A percentile compares a stretch with the other conserved stretches of the same genome.
These are phyloP conservation scores for Ogataea naganishii DNA, from an alignment of 805 yeast genomes.

Conservation along the genomic window DNA sequence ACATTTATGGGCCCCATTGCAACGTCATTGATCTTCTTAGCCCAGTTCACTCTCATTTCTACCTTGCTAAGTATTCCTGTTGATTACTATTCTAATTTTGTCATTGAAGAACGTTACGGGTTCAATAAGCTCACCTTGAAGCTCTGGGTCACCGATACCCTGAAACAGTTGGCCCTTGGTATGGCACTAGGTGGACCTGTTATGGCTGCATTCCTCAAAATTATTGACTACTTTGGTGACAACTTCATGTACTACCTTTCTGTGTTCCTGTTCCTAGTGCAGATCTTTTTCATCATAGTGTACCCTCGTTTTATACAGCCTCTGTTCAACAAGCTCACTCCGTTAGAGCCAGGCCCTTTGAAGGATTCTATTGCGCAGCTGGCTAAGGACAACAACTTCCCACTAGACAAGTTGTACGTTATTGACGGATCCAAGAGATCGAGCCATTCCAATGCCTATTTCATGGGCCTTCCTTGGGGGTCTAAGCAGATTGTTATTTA, in stretches of 20 bases:
- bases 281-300: slow-evolving; percentile 64
- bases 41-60: slow-evolving; percentile 39
- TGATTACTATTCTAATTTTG: slow-evolving; percentile 71
- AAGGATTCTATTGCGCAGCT: slow-evolving; percentile 72
- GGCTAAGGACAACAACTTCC: slow-evolving; percentile 72
- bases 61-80: slow-evolving; percentile 57
- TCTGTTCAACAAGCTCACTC: slow-evolving; percentile 82
- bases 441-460: slow-evolving; percentile 94
- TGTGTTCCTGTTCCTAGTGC: slow-evolving; percentile 60
- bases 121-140: slow-evolving; percentile 77
- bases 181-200: slow-evolving; percentile 63
- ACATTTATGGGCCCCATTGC: slow-evolving; percentile 48
- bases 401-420: slow-evolving; percentile 76
- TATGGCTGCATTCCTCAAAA: slow-evolving; percentile 66
- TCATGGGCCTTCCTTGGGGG: slow-evolving; percentile 90
- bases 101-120: slow-evolving; percentile 86
- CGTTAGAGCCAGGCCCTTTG: slow-evolving; percentile 85
- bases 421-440: slow-evolving; percentile 97
- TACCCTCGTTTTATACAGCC: slow-evolving; percentile 88
- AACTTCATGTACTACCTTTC: slow-evolving; percentile 76
- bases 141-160: slow-evolving; percentile 64
- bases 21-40: slow-evolving; percentile 61
- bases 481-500: slow-evolving; percentile 89
- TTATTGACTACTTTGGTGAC: slow-evolving; percentile 73
- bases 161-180: slow-evolving; percentile 51